phyloP scores from a whole-genome alignment of 2,329 filamentous ascomycete species.

The Aureobasidium sp. region DNA sequence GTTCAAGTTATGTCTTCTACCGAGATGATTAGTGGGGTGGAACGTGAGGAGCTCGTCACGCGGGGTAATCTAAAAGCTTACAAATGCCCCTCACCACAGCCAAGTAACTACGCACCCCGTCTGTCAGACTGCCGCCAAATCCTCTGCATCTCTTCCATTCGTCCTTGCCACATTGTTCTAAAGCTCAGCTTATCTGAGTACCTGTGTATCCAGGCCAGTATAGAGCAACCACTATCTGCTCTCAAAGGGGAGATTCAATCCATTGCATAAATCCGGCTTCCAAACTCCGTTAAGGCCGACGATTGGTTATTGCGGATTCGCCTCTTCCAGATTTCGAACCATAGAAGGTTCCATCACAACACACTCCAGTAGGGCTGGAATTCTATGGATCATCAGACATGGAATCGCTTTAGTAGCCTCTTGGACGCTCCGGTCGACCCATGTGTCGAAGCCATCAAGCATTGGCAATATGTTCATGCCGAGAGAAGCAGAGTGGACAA shows the following conservation, averaged over 20 bases:
- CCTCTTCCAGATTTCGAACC: background rate
- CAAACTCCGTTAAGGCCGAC: background rate
- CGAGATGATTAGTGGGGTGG: constrained; percentile 1
- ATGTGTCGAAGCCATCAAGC: background rate
- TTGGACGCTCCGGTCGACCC: background rate
- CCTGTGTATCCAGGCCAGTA: too few relatives aligned
- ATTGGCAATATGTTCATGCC: background rate
- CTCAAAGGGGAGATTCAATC: background rate
- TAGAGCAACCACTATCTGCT: background rate
- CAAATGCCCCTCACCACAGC: background rate
- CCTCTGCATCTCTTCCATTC: background rate
- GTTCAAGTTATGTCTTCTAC: background rate
- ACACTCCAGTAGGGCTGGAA: background rate
- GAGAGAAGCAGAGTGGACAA: background rate
- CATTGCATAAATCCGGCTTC: background rate
- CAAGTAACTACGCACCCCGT: background rate
- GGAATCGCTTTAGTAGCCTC: background rate
- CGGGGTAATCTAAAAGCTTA: constrained; percentile 10
- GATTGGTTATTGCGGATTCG: background rate
- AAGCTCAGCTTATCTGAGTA: background rate
- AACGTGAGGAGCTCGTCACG: background rate
- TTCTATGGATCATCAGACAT: background rate
- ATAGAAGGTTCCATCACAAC: background rate
- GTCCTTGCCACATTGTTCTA: background rate
- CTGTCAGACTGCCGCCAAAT: background rate